Conservation (phyloP, 78 protist species). For the Dictyostelium capitatum region DNA sequence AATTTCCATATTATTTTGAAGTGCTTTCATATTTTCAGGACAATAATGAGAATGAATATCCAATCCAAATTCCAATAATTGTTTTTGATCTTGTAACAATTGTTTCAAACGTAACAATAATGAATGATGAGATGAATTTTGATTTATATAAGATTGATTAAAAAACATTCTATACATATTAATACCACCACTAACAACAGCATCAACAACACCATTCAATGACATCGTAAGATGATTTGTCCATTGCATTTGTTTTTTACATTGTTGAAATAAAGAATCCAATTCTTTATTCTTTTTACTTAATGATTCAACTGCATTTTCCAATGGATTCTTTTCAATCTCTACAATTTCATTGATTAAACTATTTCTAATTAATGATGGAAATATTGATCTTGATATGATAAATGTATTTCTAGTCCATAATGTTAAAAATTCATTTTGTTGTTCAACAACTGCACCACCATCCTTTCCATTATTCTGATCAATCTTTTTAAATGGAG, state of each 20-base stretch:
- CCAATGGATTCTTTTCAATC: constrained; percentile 74
- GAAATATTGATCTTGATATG: constrained; percentile 25
- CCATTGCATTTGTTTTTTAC: constrained; percentile 52
- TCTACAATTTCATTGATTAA: constrained; percentile 41
- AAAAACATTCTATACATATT: constrained; percentile 74
- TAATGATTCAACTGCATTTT: constrained; percentile 63
- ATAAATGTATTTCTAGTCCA: constrained; percentile 72
- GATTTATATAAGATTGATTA: constrained; percentile 10
- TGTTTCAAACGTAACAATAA: constrained; percentile 15
- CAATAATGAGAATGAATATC: constrained; percentile 63
- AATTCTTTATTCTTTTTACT: constrained; percentile 74
- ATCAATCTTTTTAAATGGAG: constrained; percentile 54
- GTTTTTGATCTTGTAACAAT: constrained; percentile 17
- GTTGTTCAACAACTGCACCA: not conserved
- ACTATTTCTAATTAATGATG: constrained; percentile 46
- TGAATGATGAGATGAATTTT: constrained; percentile 28
- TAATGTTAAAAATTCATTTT: constrained; percentile 38
- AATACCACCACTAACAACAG: constrained; percentile 81
- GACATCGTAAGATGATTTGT: constrained; percentile 56
- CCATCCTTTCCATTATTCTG: not conserved
- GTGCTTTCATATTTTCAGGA: constrained; percentile 72
- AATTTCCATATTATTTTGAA: constrained; percentile 72
- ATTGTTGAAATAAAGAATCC: constrained; percentile 10
- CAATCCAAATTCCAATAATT: constrained; percentile 38
- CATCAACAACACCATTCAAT: constrained; percentile 79